Percentiles rank a stretch among this genome's conserved stretches.
Evolutionary conservation across 345 rosid genomes (phyloP).

Genomic region (Ricinus communis): DNA sequence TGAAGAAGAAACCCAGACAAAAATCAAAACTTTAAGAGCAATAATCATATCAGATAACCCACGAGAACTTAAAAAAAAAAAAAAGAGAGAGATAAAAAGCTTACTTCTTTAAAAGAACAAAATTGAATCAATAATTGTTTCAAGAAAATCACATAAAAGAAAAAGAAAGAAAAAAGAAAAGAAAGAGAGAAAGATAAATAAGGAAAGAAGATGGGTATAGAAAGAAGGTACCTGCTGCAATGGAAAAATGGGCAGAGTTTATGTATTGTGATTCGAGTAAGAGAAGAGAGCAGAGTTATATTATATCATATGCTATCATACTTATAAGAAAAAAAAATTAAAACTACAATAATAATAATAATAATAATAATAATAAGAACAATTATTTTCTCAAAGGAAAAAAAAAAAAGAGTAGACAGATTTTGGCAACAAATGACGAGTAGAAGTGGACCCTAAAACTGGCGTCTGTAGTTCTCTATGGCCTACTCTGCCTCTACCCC

Average conservation of each 20-base stretch:
- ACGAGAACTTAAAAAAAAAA: background rate
- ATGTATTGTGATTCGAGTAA: background rate
- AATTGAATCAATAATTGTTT: background rate
- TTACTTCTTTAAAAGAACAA: too few relatives aligned
- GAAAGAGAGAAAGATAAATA: background rate
- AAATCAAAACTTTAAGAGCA: background rate
- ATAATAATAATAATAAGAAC: background rate
- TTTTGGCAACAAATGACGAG: background rate
- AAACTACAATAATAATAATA: background rate
- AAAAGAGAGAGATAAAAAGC: too few relatives aligned
- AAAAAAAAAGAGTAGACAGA: background rate
- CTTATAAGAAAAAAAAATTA: background rate
- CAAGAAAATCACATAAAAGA: too few relatives aligned
- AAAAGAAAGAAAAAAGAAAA: too few relatives aligned
- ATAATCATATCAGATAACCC: background rate
- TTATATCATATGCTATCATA: background rate
- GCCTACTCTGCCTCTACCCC: too few relatives aligned
- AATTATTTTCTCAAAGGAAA: too few relatives aligned
- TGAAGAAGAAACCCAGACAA: background rate
- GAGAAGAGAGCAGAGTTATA: background rate
- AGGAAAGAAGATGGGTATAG: too few relatives aligned
- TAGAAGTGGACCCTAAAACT: background rate
- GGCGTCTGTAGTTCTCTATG: background rate
- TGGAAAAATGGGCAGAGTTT: conserved; percentile 5
- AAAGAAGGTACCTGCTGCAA: conserved; percentile 14